Conservation (phyloP, 192 early-diverging fungal species). For the Phycomyces blakesleeanus region DNA sequence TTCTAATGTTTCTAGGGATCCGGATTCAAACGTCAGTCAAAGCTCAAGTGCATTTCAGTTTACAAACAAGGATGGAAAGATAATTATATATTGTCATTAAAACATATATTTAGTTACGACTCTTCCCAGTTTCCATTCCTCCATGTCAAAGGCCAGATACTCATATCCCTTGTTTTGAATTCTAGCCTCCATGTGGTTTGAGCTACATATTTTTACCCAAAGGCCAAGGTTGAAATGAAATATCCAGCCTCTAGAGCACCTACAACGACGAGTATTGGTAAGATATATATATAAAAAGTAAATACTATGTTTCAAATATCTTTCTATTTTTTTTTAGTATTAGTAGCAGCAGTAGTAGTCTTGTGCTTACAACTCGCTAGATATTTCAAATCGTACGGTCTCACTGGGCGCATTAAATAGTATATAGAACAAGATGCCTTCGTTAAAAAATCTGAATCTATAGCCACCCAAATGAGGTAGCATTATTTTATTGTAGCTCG, state of each 20-base stretch:
- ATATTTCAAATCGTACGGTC: neutral
- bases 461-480: neutral
- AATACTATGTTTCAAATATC: no score
- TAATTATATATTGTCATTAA: neutral
- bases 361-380: slow-evolving; percentile 15
- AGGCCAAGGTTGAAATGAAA: neutral
- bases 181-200: neutral
- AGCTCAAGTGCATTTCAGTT: no score
- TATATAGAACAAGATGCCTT: slow-evolving; percentile 13
- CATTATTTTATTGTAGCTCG: neutral
- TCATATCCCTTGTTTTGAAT: neutral
- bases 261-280: neutral
- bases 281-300: no score
- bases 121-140: neutral
- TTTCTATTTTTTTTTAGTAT: no score
- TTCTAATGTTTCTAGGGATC: no score
- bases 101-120: neutral
- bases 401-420: slow-evolving; percentile 2
- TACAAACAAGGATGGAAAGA: no score
- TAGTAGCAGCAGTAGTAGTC: no score
- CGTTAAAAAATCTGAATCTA: neutral
- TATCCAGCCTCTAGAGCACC: slow-evolving; percentile 14
- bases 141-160: neutral
- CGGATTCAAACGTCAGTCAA: no score
- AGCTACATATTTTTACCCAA: slow-evolving; percentile 7